These are phyloP conservation scores for Starmera caribaea DNA, from an alignment of 805 yeast species.

Conservation along the genomic window DNA sequence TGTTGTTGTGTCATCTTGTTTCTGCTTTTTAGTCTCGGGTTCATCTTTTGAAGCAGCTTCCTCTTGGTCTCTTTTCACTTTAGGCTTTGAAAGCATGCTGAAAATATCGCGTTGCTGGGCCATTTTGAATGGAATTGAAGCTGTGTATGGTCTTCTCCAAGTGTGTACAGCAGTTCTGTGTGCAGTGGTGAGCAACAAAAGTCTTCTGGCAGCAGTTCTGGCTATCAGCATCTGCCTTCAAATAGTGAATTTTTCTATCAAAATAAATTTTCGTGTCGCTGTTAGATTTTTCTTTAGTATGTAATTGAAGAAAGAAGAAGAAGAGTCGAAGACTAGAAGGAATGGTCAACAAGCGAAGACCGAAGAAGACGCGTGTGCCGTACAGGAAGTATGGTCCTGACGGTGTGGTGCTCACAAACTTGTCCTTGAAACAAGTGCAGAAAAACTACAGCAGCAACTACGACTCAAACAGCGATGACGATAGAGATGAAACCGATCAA, in stretches of 20 bases:
- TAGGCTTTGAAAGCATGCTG: constrained; percentile 13
- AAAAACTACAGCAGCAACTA: no score
- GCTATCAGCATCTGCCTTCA: no score
- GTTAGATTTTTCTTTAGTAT: no score
- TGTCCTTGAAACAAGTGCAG: no score
- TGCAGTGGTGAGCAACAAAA: neutral
- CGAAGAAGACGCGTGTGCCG: constrained; percentile 73
- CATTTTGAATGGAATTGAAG: constrained; percentile 5
- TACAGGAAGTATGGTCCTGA: constrained; percentile 63
- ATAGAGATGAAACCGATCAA: constrained; percentile 21
- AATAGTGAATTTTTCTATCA: no score
- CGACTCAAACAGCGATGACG: constrained; percentile 6
- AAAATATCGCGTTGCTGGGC: constrained; percentile 15
- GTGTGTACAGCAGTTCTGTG: neutral
- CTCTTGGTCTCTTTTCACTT: neutral
- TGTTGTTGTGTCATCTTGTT: neutral
- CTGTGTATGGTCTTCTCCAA: neutral
- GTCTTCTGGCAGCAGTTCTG: no score
- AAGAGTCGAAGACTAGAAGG: no score
- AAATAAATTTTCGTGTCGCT: no score
- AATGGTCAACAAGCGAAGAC: constrained; percentile 85
- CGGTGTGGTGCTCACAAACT: constrained; percentile 2
- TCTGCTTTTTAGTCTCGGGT: neutral
- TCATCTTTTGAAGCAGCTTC: neutral
- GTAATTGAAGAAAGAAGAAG: no score